A percentile compares a stretch with the other conserved stretches of the same genome.
phyloP scores from a whole-genome alignment of 495 filamentous ascomycete species.

The Aspergillus sclerotioniger region DNA sequence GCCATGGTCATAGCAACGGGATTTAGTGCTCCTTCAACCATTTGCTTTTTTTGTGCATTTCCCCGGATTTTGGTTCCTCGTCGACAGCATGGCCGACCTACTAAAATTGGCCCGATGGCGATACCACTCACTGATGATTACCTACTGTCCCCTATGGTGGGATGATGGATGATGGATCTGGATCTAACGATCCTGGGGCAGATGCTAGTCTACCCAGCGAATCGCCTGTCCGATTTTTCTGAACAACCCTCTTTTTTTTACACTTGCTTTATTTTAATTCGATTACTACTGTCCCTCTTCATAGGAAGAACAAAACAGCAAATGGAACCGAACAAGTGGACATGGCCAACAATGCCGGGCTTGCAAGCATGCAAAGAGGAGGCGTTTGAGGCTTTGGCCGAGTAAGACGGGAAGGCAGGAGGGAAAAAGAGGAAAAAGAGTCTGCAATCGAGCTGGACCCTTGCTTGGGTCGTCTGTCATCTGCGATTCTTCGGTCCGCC shows the following conservation, averaged over 20 bases:
- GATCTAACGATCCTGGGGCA: conserved; percentile 19
- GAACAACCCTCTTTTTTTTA: not conserved
- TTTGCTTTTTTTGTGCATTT: conserved; percentile 1
- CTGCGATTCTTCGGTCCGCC: not conserved
- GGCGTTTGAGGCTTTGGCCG: too few species aligned
- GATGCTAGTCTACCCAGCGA: conserved; percentile 9
- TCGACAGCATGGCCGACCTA: not conserved
- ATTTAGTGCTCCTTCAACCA: not conserved
- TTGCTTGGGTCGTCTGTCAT: not conserved
- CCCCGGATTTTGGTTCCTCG: not conserved
- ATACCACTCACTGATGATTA: not conserved
- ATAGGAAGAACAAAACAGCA: not conserved
- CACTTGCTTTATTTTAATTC: too few species aligned
- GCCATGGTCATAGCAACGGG: not conserved
- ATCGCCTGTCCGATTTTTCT: not conserved
- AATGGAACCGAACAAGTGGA: not conserved
- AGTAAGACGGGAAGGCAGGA: not conserved
- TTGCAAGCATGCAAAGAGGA: not conserved
- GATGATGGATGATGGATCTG: conserved; percentile 13
- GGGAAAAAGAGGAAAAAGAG: not conserved
- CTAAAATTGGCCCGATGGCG: not conserved
- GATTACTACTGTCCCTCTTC: too few species aligned
- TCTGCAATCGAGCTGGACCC: not conserved
- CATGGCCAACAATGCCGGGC: not conserved
- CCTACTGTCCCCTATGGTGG: not conserved